Evolutionary conservation across 805 yeast genomes (phyloP).

Genomic region (Brettanomyces sp.): DNA sequence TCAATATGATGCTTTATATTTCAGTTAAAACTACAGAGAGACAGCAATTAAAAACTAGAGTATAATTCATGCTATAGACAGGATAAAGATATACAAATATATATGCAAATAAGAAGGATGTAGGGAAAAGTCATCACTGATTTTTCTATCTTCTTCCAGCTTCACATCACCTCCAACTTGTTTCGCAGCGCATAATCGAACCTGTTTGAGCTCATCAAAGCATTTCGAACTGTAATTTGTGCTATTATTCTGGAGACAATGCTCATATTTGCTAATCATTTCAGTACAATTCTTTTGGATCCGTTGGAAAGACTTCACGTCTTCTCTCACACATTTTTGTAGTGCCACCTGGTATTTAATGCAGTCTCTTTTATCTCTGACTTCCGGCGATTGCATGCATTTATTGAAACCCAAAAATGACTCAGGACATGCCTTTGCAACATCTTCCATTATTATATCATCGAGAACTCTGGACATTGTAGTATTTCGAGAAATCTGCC

Average conservation of each 20-base stretch:
- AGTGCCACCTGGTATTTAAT: conserved; percentile 44
- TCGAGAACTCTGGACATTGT: conserved; percentile 45
- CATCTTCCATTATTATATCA: conserved; percentile 69
- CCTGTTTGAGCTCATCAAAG: conserved; percentile 37
- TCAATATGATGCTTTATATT: too few relatives aligned
- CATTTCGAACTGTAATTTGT: conserved; percentile 41
- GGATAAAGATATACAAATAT: too few relatives aligned
- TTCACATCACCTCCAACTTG: conserved; percentile 9
- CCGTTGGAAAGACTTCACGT: conserved; percentile 63
- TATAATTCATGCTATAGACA: too few relatives aligned
- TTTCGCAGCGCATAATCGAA: conserved; percentile 45
- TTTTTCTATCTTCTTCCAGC: not conserved
- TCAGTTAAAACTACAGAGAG: too few relatives aligned
- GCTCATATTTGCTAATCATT: conserved; percentile 53
- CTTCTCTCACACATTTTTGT: conserved; percentile 50
- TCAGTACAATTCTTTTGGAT: conserved; percentile 55
- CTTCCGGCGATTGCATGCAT: conserved; percentile 52
- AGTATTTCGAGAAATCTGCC: too few relatives aligned
- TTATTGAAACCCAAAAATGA: conserved; percentile 64
- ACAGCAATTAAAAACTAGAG: too few relatives aligned
- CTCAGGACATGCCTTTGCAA: conserved; percentile 68
- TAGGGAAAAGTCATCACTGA: not conserved
- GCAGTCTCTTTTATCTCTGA: conserved; percentile 40
- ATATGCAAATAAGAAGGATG: too few relatives aligned
- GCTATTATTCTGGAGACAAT: conserved; percentile 44